Evolutionary conservation across 164 flowering plant genomes (phyloP), one percentile per base, ranked within the genome.

Genomic region (Cinnamomum chago): DNA sequence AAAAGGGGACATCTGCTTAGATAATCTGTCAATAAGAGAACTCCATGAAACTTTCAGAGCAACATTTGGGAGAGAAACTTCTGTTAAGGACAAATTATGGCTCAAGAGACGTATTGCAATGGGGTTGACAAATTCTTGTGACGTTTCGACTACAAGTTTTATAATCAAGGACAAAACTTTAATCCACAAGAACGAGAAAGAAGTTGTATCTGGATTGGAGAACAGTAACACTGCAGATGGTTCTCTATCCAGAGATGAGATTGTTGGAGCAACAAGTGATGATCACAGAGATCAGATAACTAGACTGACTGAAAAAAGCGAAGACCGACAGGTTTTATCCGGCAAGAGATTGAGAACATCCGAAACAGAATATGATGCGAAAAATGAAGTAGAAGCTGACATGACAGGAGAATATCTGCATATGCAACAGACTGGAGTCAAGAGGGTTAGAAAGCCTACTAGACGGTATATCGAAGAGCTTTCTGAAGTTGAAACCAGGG

Each of bases 1-100:
- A 51, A 81, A 83, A 70, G 97, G 93, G 27, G 93, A 90, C 25
- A 83, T 93, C 70, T 85, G 89, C 84, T 81, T 95, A 84, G 97
- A 95, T 58, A 86, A 81, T 55, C 80, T 92, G 28, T 82, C 98
- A 71, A 86, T 91, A 65, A 90, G 80, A 81, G 98, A 91, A 85
- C 99, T 95, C 71, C 98, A 91, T 72, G 94, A 90, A 79, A 87
- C 91, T 74, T 95, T 95, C 75, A 86, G 72, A 78, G 94, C 96
- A 28, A 92, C 98, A 13, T 95, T 95, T 88, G 99, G 99, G 62
- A 81, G 98, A 76, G 90, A 86, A 79, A 95, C 98, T 72, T 85
- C 93, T 65, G 95, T 88, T 62, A 95, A 95, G 82, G 99, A 95
- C 81, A 93, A 95, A 83, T 79, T 78, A 72, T 95, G 99, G 99